Evolutionary conservation across 352 stramenopile species (phyloP), one percentile per base, ranked within the genome.

Genomic region (Hyaloperonospora brassicae): DNA sequence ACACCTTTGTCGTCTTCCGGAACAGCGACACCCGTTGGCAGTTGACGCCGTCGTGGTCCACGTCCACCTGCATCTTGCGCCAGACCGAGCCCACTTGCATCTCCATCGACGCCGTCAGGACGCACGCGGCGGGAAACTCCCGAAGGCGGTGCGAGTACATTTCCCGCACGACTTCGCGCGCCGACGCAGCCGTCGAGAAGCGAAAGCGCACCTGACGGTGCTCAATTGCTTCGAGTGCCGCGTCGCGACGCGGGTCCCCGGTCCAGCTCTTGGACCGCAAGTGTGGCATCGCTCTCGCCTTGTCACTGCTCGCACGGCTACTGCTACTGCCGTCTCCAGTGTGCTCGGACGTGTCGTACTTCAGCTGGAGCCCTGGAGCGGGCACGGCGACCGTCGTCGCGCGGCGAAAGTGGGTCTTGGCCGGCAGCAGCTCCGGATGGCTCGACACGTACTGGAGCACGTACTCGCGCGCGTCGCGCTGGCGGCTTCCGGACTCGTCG

Each of bases 131-230:
- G 0, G 79, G 79, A 53, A 87, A 87, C 47, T 86, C 73, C 14
- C 67, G 62, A 44, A 87, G 41, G 1, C 72, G 55, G 49, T 73
- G 73, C 17, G 75, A 76, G 54, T 89, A 71, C 75, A 87, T 87
- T 60, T 87, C 73, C 24, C 79, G 76, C 48, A 87, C 76, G 9
- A 67, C 72, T 27, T 86, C 79, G 14, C 76, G 77, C 36, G 62
- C 75, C 3, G 71, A 83, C 42, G 65, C 67, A 1, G 76, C 69
- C 1, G 77, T 84, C 5, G 73, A 82, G 57, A 83, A 85, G 7
- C 64, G 70, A 57, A 89, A 86, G 36, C 72, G 66, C 47, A 81
- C 68, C 35, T 81, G 66, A 11, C 72, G 66, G 11, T 73, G 70
- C 46, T 77, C 62, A 27, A 87, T 87, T 10, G 76, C 79, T 42